Conservation (phyloP, 371 early-diverging fungal genomes). For the Circinella umbellata region DNA sequence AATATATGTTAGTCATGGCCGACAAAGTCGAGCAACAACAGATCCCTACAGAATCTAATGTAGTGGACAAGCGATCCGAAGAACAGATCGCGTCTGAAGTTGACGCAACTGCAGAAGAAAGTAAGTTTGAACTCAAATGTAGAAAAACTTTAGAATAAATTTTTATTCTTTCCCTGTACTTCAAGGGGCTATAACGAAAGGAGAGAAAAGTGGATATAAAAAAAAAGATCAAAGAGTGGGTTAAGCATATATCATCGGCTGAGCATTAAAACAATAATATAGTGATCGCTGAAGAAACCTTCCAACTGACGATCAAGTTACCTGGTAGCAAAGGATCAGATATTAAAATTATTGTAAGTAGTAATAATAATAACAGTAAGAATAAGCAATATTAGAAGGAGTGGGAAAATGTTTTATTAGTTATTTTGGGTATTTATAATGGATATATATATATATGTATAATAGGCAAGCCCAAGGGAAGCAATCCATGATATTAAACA, state of each 20-base stretch:
- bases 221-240: no score
- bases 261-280: conserved; percentile 1
- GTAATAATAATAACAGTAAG: no score
- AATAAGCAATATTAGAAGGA: no score
- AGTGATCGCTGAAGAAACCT: conserved; percentile 59
- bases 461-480: conserved; percentile 73
- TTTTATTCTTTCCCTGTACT: no score
- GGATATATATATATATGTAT: background rate
- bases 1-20: conserved; percentile 21
- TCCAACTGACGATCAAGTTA: conserved; percentile 61
- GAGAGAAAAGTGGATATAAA: background rate
- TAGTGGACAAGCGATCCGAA: conserved; percentile 11
- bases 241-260: conserved; percentile 2
- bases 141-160: no score
- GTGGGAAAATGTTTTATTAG: no score
- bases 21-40: conserved; percentile 24
- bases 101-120: conserved; percentile 15
- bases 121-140: conserved; percentile 1
- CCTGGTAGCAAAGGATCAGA: conserved; percentile 57
- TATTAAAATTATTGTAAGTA: conserved; percentile 59
- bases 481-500: conserved; percentile 88
- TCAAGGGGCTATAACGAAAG: background rate
- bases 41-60: conserved; percentile 13
- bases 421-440: background rate
- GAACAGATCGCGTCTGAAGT: conserved; percentile 15